phyloP scores from a whole-genome alignment of 1,284 basidiomycete genomes.

The Earliella scabrosa region DNA sequence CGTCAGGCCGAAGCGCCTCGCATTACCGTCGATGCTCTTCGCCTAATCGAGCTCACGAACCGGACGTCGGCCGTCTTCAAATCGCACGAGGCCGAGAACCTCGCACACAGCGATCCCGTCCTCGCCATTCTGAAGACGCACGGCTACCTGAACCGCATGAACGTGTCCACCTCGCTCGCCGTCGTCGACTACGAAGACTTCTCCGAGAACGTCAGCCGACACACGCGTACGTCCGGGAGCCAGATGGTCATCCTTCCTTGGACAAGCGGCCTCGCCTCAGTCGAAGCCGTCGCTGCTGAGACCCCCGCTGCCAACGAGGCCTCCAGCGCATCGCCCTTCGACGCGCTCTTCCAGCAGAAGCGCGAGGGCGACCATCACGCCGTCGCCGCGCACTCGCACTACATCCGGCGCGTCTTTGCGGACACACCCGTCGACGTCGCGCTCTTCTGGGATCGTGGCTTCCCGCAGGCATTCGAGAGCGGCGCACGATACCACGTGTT shows the following conservation, averaged over 20 bases:
- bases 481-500: constrained; percentile 67
- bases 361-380: constrained; percentile 48
- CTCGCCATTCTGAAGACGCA: constrained; percentile 85
- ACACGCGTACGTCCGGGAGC: constrained; percentile 60
- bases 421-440: constrained; percentile 72
- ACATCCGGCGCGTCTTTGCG: constrained; percentile 81
- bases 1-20: constrained; percentile 1
- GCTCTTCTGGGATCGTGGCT: constrained; percentile 77
- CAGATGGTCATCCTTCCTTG: constrained; percentile 88
- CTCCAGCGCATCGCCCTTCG: constrained; percentile 43
- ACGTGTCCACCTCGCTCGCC: constrained; percentile 71
- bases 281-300: constrained; percentile 2
- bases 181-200: constrained; percentile 73
- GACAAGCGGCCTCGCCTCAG: constrained; percentile 43
- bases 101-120: constrained; percentile 79
- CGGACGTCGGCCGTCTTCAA: constrained; percentile 87
- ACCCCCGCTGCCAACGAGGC: neutral
- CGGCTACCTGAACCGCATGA: constrained; percentile 73
- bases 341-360: constrained; percentile 52
- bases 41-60: constrained; percentile 88
- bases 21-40: constrained; percentile 72
- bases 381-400: constrained; percentile 72
- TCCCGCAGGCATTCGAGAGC: constrained; percentile 30
- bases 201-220: constrained; percentile 65
- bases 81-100: constrained; percentile 72